phyloP scores from a whole-genome alignment of 2,329 filamentous ascomycete genomes.

The Neophaeococcomyces mojaviensis region DNA sequence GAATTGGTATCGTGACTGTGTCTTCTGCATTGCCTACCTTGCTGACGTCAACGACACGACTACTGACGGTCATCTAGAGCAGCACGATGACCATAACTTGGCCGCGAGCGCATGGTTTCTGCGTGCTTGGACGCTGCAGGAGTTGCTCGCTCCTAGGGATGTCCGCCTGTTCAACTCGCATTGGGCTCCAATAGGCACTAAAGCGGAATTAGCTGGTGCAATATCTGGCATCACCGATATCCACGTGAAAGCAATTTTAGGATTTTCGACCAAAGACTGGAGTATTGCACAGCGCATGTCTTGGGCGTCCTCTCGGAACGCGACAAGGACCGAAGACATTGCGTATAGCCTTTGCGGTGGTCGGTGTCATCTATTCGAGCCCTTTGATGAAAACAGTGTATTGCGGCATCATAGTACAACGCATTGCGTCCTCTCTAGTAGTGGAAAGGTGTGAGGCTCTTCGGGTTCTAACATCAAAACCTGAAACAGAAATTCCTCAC shows the following conservation, averaged over 20 bases:
- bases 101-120: conserved; percentile 17
- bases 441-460: too few species aligned
- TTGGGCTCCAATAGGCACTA: conserved; percentile 20
- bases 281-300: conserved; percentile 20
- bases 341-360: conserved; percentile 26
- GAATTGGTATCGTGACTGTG: conserved; percentile 18
- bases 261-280: conserved; percentile 16
- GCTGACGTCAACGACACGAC: background rate
- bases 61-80: background rate
- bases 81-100: conserved; percentile 10
- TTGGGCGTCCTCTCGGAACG: conserved; percentile 17
- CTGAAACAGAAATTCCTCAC: too few species aligned
- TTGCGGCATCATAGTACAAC: too few species aligned
- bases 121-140: conserved; percentile 10
- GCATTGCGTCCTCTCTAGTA: too few species aligned
- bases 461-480: too few species aligned
- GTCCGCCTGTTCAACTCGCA: conserved; percentile 23
- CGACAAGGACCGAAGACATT: conserved; percentile 23
- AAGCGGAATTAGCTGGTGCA: conserved; percentile 15
- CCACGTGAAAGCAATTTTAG: conserved; percentile 14
- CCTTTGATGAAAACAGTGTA: too few species aligned
- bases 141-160: conserved; percentile 23
- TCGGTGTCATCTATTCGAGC: too few species aligned
- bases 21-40: conserved; percentile 6
- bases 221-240: conserved; percentile 23